Percentiles rank a stretch among this genome's conserved stretches.
phyloP scores from a whole-genome alignment of 768 basidiomycete genomes.

The Sutorius australiensis region DNA sequence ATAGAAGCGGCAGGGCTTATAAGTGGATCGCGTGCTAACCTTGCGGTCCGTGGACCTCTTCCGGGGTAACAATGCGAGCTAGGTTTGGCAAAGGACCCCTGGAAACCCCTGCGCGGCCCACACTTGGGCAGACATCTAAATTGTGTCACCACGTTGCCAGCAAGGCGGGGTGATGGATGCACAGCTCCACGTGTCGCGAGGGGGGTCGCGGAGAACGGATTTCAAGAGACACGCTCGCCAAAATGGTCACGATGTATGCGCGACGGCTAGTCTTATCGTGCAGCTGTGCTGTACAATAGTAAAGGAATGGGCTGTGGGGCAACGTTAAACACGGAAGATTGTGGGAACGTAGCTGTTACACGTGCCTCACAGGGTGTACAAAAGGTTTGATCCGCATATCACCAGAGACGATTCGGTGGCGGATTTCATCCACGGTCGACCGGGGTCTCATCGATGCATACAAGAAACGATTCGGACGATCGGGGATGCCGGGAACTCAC shows the following conservation, averaged over 20 bases:
- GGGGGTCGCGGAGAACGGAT: background rate
- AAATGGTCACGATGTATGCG: background rate
- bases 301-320: background rate
- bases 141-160: constrained; percentile 14
- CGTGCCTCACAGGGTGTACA: constrained; percentile 1
- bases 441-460: constrained; percentile 21
- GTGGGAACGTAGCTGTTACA: constrained; percentile 3
- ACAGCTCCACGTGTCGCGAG: constrained; percentile 19
- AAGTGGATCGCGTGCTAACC: constrained; percentile 27
- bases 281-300: background rate
- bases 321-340: background rate
- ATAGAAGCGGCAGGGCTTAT: constrained; percentile 21
- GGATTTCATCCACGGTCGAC: constrained; percentile 1
- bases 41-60: constrained; percentile 22
- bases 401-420: background rate
- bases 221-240: constrained; percentile 6
- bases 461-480: constrained; percentile 18
- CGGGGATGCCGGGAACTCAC: constrained; percentile 13
- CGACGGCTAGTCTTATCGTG: background rate
- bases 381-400: background rate
- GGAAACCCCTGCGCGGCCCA: constrained; percentile 13
- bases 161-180: constrained; percentile 3
- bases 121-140: constrained; percentile 1
- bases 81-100: constrained; percentile 15
- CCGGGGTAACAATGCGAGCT: constrained; percentile 25